Percentiles rank a stretch among this genome's conserved stretches.
phyloP scores from a whole-genome alignment of 2,329 filamentous ascomycete species.

The Leptographium galeiforme region DNA sequence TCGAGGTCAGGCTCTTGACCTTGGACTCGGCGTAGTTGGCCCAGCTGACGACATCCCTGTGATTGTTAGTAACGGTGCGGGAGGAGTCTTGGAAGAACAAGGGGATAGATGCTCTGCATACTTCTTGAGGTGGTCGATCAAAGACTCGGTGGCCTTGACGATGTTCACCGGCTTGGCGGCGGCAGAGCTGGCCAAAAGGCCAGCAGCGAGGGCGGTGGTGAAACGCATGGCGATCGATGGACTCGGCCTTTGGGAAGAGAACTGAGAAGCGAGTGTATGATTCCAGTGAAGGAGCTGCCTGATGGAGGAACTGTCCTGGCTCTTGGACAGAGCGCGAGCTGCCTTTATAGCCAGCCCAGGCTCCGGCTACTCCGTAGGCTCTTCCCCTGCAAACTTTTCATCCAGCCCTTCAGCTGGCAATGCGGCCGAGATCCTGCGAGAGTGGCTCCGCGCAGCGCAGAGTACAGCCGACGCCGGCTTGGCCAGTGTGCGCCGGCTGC shows the following conservation, averaged over 20 bases:
- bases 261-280: background rate
- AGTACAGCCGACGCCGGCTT: background rate
- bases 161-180: background rate
- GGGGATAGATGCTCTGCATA: background rate
- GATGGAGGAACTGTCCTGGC: background rate
- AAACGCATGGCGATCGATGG: background rate
- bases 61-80: background rate
- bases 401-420: background rate
- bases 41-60: background rate
- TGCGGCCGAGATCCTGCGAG: background rate
- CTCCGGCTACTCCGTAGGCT: background rate
- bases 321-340: background rate
- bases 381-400: background rate
- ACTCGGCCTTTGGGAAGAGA: background rate
- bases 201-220: background rate
- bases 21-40: background rate
- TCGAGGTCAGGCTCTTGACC: background rate
- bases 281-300: background rate
- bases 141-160: background rate
- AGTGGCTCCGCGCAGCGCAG: background rate
- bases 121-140: background rate
- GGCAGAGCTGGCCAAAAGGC: background rate
- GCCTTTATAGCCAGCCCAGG: background rate
- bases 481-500: background rate
- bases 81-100: background rate